Conservation (phyloP, 306 rosid genomes). For the Spatholobus suberectus region DNA sequence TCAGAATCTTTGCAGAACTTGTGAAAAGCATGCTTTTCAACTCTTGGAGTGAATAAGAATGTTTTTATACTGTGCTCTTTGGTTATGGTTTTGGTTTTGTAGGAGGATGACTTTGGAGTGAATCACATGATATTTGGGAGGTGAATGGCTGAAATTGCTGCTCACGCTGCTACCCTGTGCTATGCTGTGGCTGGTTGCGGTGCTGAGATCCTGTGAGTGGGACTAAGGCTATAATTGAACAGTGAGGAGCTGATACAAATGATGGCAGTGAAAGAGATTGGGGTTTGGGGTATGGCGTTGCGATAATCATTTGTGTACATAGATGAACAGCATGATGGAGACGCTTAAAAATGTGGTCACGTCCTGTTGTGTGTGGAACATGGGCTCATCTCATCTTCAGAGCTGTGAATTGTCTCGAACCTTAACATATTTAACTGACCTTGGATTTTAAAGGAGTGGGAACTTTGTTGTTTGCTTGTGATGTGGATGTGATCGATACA, state of each 20-base stretch:
- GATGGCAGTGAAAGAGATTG: constrained; percentile 31
- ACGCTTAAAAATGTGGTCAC: constrained; percentile 27
- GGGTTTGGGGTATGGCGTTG: constrained; percentile 31
- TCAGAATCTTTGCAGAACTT: constrained; percentile 59
- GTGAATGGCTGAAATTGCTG: constrained; percentile 27
- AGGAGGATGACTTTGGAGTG: constrained; percentile 56
- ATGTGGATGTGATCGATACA: constrained; percentile 36
- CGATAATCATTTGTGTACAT: constrained; percentile 43
- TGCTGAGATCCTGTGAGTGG: constrained; percentile 28
- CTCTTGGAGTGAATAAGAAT: constrained; percentile 45
- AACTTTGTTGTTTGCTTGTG: constrained; percentile 36
- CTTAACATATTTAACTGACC: constrained; percentile 32
- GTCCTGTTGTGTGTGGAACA: constrained; percentile 36
- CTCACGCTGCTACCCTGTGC: constrained; percentile 28
- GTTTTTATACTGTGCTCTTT: constrained; percentile 66
- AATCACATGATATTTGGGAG: constrained; percentile 35
- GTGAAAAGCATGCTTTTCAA: constrained; percentile 52
- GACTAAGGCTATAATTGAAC: constrained; percentile 23
- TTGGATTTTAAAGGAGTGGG: constrained; percentile 36
- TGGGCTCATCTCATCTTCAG: constrained; percentile 39
- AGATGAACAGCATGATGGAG: constrained; percentile 40
- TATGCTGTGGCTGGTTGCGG: constrained; percentile 37
- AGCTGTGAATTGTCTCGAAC: constrained; percentile 38
- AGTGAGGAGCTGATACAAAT: constrained; percentile 25
- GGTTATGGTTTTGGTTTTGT: constrained; percentile 47